Conservation (phyloP, 1,139 yeast species). For the Saccharomyces hybrid region DNA sequence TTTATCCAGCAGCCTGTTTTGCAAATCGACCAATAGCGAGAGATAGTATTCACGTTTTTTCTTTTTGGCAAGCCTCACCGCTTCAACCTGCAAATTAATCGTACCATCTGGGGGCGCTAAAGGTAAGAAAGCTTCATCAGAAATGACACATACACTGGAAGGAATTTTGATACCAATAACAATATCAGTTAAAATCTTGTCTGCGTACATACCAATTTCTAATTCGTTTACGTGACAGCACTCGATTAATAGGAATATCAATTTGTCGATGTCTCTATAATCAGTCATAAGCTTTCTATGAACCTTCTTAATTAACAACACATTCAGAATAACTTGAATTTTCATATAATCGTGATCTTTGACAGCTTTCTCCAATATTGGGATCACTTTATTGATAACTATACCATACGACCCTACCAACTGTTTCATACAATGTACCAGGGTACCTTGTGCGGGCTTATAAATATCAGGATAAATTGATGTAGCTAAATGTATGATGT, state of each 20-base stretch:
- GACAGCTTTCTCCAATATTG: slow-evolving; percentile 47
- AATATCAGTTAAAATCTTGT: slow-evolving; percentile 43
- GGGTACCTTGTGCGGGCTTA: slow-evolving; percentile 60
- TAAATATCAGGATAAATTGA: slow-evolving; percentile 69
- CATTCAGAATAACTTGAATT: slow-evolving; percentile 60
- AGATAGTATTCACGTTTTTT: slow-evolving; percentile 43
- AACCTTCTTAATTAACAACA: slow-evolving; percentile 47
- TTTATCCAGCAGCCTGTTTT: slow-evolving; percentile 36
- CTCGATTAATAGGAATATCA: slow-evolving; percentile 43
- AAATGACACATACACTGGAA: slow-evolving; percentile 50
- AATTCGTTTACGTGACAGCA: slow-evolving; percentile 56
- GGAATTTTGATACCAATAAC: slow-evolving; percentile 48
- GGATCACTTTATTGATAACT: slow-evolving; percentile 38
- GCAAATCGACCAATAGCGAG: slow-evolving; percentile 39
- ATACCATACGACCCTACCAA: slow-evolving; percentile 60
- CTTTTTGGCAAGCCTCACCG: slow-evolving; percentile 53
- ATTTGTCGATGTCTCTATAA: slow-evolving; percentile 43
- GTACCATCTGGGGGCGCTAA: slow-evolving; percentile 60
- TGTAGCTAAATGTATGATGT: slow-evolving; percentile 59
- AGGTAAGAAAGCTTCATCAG: slow-evolving; percentile 35
- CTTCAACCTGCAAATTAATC: slow-evolving; percentile 48
- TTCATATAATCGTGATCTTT: slow-evolving; percentile 46
- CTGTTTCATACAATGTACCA: slow-evolving; percentile 66
- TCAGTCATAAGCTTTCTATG: slow-evolving; percentile 52
- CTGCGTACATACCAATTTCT: slow-evolving; percentile 47